Percentiles rank a stretch among this genome's conserved stretches.
Evolutionary conservation across 371 early-diverging fungal species (phyloP).

Genomic region (Mortierella sp.): DNA sequence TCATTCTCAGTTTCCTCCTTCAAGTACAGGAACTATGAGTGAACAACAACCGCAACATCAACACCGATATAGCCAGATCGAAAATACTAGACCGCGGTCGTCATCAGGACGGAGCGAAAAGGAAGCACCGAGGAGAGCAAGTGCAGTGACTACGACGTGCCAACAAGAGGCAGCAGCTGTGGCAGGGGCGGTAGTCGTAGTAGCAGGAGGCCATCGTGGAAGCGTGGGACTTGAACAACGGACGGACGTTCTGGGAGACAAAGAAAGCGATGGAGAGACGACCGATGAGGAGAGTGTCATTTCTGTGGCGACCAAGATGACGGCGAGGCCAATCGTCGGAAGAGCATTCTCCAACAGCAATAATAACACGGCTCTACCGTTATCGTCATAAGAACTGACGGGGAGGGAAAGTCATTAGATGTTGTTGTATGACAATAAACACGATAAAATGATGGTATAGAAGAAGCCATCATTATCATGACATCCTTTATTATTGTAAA

Average conservation of each 20-base stretch:
- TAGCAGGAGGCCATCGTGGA: not conserved
- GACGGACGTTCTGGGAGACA: not conserved
- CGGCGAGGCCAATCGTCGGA: slow-evolving; percentile 18
- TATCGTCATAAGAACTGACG: too few relatives aligned
- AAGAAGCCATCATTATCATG: too few relatives aligned
- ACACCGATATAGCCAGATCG: too few relatives aligned
- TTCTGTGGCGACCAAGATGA: slow-evolving; percentile 28
- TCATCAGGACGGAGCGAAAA: too few relatives aligned
- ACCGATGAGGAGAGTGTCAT: slow-evolving; percentile 18
- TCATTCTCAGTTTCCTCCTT: too few relatives aligned
- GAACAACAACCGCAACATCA: not conserved
- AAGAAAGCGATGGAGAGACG: slow-evolving; percentile 1
- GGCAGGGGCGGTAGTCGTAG: not conserved
- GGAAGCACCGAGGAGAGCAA: too few relatives aligned
- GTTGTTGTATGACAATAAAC: too few relatives aligned
- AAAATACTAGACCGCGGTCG: too few relatives aligned
- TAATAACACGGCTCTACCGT: not conserved
- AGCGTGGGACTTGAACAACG: not conserved
- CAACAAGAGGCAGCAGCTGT: not conserved
- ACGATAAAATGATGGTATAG: too few relatives aligned
- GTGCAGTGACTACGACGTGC: too few relatives aligned
- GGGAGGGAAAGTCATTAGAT: too few relatives aligned
- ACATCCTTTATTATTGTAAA: too few relatives aligned
- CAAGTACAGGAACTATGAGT: not conserved
- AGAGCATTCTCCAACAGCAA: not conserved